phyloP scores from a whole-genome alignment of 2,329 filamentous ascomycete genomes.

The Cercospora berteroae region DNA sequence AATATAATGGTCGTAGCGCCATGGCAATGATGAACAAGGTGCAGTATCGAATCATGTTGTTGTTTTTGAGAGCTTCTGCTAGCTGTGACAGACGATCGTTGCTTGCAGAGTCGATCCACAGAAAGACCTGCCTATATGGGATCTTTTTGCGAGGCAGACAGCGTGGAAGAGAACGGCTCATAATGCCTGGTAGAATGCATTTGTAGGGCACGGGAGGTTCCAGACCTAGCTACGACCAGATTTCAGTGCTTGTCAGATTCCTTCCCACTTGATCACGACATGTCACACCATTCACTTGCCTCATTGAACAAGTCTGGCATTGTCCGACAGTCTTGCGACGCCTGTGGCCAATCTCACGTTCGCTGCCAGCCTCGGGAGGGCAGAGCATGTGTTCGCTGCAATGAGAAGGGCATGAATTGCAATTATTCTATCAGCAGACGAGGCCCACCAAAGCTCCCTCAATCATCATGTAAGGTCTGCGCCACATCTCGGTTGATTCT shows the following conservation, averaged over 20 bases:
- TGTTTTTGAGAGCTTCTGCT: background rate
- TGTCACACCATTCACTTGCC: background rate
- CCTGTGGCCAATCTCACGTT: background rate
- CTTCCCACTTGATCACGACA: background rate
- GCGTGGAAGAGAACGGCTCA: background rate
- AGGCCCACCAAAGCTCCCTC: background rate
- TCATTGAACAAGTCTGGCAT: background rate
- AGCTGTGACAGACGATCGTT: background rate
- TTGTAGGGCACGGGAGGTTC: background rate
- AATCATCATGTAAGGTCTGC: background rate
- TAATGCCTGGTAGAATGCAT: background rate
- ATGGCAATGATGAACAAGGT: background rate
- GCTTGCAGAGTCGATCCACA: background rate
- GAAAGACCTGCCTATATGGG: background rate
- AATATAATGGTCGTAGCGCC: background rate
- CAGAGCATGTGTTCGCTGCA: background rate
- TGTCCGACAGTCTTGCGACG: background rate
- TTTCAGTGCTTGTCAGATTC: background rate
- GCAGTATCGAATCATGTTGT: background rate
- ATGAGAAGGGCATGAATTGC: background rate
- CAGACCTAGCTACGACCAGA: background rate
- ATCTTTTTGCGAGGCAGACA: background rate
- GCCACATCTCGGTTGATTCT: background rate
- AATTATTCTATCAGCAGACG: background rate
- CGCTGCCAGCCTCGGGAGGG: background rate